Evolutionary conservation across 1,284 basidiomycete genomes (phyloP), one percentile per base, ranked within the genome.

Genomic region (Cutaneotrichosporon sp.): DNA sequence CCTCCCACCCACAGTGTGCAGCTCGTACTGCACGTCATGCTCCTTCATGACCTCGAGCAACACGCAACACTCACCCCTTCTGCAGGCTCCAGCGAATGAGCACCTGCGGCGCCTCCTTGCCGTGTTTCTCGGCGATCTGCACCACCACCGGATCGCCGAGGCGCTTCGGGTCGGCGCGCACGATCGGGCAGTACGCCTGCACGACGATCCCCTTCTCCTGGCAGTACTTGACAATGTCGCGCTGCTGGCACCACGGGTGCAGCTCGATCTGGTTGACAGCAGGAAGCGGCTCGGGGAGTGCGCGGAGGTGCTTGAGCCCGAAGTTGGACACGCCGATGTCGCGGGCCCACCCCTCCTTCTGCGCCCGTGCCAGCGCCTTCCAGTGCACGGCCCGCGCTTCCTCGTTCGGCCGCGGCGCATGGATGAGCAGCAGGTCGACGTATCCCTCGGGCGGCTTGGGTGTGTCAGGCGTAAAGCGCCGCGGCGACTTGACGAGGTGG

Each of bases 231-330:
- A 91, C 90, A 59, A 94, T 91, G 10, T 87, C 84, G 47, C 82
- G 81, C 65, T 92, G 90, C 71, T 93, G 91, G 78, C 90, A 92
- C 68, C 89, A 87, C 0, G 92, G 67, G 53, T 69, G 67, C 8
- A 69, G 82, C 86, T 94, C 89, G 58, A 95, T 87, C 73, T 95
- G 92, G 76, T 95, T 92, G 51, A 94, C 87, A 1, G 87, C 81
- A 1, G 92, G 92, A 73, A 85, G 83, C 0, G 86, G 86, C 0
- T 77, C 77, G 55, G 82, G 82, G 36, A 95, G 87, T 71, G 91
- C 87, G 72, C 91, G 84, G 4, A 95, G 82, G 72, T 95, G 92
- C 53, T 87, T 84, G 50, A 91, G 79, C 11, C 86, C 85, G 70
- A 86, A 92, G 76, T 92, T 92, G 6, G 87, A 89, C 13, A 92